Evolutionary conservation across 805 yeast species (phyloP), one percentile per base, ranked within the genome.

Genomic region (Metschnikowia santaceciliae): DNA sequence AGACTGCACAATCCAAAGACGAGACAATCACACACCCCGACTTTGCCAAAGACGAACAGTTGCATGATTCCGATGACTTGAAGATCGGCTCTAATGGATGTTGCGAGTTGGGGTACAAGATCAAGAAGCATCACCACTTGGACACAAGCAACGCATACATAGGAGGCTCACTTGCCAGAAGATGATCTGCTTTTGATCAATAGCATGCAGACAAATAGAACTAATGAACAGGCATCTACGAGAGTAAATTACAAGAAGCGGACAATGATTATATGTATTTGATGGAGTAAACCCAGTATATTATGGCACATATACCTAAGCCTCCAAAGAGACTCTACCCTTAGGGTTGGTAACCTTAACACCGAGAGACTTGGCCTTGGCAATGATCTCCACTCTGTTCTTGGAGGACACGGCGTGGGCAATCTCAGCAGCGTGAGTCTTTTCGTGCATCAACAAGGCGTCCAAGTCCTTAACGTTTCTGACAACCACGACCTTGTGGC

Each of bases 341-440:
- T 89, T 84, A 75, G 97, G 96, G 83, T 94, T 94, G 85, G 99
- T 94, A 72, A 94, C 97, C 86, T 90, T 91, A 74, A 94, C 83
- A 81, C 98, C 98, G 71, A 90, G 82, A 77, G 96, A 89, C 86
- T 90, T 92, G 71, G 99, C 99, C 82, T 89, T 90, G 68, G 95
- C 86, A 69, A 94, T 83, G 68, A 94, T 89, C 71, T 81, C 91
- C 72, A 91, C 91, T 85, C 99, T 90, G 94, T 94, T 91, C 83
- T 84, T 91, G 67, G 98, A 89, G 68, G 98, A 91, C 67, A 94
- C 94, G 78, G 87, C 89, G 91, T 90, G 97, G 69, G 98, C 96
- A 71, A 94, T 94, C 84, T 94, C 99, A 76, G 99, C 99, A 77
- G 99, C 99, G 80, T 89, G 94, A 69, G 96, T 81, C 84, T 88